Evolutionary conservation across 2,329 filamentous ascomycete species (phyloP).

Genomic region (Diplocarpon rosae): DNA sequence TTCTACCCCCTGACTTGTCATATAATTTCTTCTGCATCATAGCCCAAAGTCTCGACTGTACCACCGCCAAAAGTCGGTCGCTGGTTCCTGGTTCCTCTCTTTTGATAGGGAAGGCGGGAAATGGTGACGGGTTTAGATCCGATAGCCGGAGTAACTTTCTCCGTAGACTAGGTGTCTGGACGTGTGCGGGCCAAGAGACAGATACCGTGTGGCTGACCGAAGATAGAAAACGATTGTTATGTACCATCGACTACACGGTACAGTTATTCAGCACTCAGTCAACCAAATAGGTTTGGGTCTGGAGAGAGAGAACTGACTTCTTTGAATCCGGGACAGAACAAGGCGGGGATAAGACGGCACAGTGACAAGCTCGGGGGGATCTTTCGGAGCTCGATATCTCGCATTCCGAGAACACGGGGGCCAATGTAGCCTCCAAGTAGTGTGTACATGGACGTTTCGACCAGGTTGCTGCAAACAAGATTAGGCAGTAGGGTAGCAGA

Average conservation of each 20-base stretch:
- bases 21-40: constrained; percentile 21
- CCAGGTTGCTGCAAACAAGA: too few species aligned
- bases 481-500: neutral
- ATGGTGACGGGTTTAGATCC: neutral
- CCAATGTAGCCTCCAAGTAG: neutral
- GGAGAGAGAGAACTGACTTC: constrained; percentile 16
- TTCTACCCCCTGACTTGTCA: constrained; percentile 8
- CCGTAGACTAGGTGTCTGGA: constrained; percentile 17
- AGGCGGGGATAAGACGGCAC: constrained; percentile 14
- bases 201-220: constrained; percentile 13
- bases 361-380: constrained; percentile 7
- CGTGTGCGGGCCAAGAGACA: constrained; percentile 9
- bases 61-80: constrained; percentile 9
- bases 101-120: neutral
- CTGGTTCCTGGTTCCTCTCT: neutral
- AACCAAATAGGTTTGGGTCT: neutral
- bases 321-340: constrained; percentile 23
- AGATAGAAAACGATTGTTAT: constrained; percentile 12
- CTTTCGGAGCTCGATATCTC: constrained; percentile 10
- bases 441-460: neutral
- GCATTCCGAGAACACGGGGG: neutral
- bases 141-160: constrained; percentile 13
- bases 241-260: constrained; percentile 12
- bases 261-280: neutral
- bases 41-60: constrained; percentile 17